Evolutionary conservation across 768 basidiomycete genomes (phyloP).

Genomic region (Stropharia rugosoannulata): DNA sequence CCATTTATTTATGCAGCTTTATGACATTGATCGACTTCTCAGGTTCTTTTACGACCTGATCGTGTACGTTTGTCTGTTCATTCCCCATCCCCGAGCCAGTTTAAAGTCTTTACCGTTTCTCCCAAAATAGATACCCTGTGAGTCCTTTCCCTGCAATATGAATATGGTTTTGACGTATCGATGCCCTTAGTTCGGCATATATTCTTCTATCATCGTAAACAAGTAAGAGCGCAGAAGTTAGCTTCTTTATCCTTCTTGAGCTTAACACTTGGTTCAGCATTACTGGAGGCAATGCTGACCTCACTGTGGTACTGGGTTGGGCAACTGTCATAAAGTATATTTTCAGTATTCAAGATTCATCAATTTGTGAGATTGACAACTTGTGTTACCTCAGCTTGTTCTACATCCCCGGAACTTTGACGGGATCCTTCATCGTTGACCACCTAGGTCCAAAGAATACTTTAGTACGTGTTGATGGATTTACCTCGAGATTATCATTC

Average conservation of each 20-base stretch:
- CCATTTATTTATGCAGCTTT: background rate
- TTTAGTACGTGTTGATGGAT: conserved; percentile 45
- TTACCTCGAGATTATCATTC: background rate
- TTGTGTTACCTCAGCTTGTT: conserved; percentile 24
- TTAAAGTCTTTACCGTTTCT: background rate
- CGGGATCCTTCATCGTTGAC: conserved; percentile 77
- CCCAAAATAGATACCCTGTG: background rate
- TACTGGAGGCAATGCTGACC: conserved; percentile 48
- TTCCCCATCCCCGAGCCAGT: background rate
- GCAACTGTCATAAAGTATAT: conserved; percentile 78
- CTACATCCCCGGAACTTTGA: conserved; percentile 52
- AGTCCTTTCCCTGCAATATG: conserved; percentile 60
- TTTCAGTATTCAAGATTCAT: background rate
- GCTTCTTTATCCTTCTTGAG: background rate
- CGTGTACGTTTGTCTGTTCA: conserved; percentile 40
- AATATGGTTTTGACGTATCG: background rate
- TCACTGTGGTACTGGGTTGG: conserved; percentile 79
- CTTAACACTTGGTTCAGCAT: conserved; percentile 38
- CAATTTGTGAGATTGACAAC: background rate
- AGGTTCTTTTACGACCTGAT: conserved; percentile 85
- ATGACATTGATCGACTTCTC: background rate
- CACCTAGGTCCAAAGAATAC: conserved; percentile 73
- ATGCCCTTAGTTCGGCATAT: conserved; percentile 68
- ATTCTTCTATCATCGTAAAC: conserved; percentile 73
- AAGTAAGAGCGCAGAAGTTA: conserved; percentile 37